A percentile compares a stretch with the other conserved stretches of the same genome.
Evolutionary conservation across 495 filamentous ascomycete species (phyloP).

Genomic region (Penicillium macrosclerotiorum): DNA sequence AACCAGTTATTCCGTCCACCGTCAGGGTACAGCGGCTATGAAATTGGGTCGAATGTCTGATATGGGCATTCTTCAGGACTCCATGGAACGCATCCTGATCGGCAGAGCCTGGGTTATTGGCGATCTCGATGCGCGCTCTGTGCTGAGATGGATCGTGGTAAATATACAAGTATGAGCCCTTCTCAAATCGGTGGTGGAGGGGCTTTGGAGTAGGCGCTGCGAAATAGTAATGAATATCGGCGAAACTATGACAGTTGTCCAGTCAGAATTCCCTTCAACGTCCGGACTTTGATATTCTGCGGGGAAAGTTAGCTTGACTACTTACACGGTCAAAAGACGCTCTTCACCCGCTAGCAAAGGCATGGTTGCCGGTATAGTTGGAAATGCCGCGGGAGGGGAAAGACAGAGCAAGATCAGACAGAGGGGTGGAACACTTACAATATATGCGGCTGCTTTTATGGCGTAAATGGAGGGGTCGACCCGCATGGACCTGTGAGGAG

Average conservation of each 20-base stretch:
- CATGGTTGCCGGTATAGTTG: constrained; percentile 49
- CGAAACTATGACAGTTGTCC: constrained; percentile 57
- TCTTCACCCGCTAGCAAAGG: constrained; percentile 76
- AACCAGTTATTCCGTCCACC: constrained; percentile 55
- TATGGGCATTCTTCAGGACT: constrained; percentile 60
- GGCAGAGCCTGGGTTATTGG: constrained; percentile 81
- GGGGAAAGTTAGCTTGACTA: constrained; percentile 33
- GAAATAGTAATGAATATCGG: constrained; percentile 89
- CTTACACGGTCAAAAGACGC: constrained; percentile 75
- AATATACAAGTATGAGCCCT: constrained; percentile 83
- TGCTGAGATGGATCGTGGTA: constrained; percentile 70
- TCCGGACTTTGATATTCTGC: constrained; percentile 7
- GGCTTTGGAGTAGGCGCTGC: constrained; percentile 66
- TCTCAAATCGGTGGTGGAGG: constrained; percentile 82
- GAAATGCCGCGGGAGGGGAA: background rate
- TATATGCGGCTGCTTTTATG: constrained; percentile 15
- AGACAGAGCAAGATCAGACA: background rate
- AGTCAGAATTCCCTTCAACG: constrained; percentile 1
- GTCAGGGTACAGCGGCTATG: constrained; percentile 71
- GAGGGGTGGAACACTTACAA: constrained; percentile 12
- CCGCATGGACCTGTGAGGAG: constrained; percentile 13
- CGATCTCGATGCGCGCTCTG: constrained; percentile 75
- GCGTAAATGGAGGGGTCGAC: constrained; percentile 17
- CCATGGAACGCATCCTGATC: constrained; percentile 89
- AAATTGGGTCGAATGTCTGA: constrained; percentile 77